Conservation (phyloP, 371 early-diverging fungal species). For the Rhizopus delemar region DNA sequence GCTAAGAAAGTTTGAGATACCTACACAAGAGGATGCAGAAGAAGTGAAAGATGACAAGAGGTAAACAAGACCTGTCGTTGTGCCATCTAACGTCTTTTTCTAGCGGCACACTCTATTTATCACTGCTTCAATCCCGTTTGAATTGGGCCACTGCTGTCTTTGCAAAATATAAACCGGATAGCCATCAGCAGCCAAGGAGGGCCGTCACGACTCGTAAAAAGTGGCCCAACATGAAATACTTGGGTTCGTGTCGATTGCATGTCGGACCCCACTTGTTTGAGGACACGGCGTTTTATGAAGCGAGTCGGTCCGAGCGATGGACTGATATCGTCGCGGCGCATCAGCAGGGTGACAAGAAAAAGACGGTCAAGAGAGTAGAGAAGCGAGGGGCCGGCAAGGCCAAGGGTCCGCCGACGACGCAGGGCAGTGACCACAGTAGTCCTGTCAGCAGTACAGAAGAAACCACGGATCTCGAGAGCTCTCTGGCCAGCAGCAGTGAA, state of each 20-base stretch:
- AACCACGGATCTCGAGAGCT: neutral
- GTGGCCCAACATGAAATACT: slow-evolving; percentile 44
- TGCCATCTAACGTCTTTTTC: neutral
- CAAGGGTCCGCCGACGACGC: neutral
- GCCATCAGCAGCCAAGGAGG: slow-evolving; percentile 41
- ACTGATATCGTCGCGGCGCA: neutral
- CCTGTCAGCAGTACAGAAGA: neutral
- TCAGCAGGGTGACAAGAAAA: slow-evolving; percentile 9
- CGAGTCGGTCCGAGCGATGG: slow-evolving; percentile 36
- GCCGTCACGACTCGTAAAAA: slow-evolving; percentile 33
- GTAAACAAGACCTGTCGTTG: slow-evolving; percentile 9
- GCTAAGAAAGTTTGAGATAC: slow-evolving; percentile 23
- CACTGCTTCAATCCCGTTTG: slow-evolving; percentile 48
- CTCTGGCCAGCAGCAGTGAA: neutral
- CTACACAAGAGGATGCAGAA: slow-evolving; percentile 17
- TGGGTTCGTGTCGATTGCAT: slow-evolving; percentile 38
- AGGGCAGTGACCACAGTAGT: neutral
- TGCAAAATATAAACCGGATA: slow-evolving; percentile 40
- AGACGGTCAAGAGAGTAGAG: neutral
- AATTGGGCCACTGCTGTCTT: slow-evolving; percentile 45
- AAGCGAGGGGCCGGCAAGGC: neutral
- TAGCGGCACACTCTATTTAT: slow-evolving; percentile 37
- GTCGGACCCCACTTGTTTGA: slow-evolving; percentile 46
- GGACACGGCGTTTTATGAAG: slow-evolving; percentile 45
- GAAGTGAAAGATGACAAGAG: slow-evolving; percentile 11